Evolutionary conservation across 768 basidiomycete genomes (phyloP).

Genomic region (Boletus rubroflammeus): DNA sequence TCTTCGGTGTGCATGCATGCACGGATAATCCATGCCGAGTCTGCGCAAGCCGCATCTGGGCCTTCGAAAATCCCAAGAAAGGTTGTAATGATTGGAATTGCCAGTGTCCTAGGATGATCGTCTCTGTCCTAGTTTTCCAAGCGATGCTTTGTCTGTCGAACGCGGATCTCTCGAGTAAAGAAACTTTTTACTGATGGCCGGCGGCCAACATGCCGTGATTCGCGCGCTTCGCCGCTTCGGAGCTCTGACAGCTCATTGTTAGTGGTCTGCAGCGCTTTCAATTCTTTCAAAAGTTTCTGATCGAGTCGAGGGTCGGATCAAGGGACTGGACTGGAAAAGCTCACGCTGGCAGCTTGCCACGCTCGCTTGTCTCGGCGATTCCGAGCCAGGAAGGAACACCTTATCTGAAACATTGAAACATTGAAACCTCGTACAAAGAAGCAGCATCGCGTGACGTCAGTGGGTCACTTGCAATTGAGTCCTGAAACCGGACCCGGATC

Average conservation of each 20-base stretch:
- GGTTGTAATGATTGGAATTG: too few relatives aligned
- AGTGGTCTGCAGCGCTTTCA: not conserved
- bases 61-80: too few relatives aligned
- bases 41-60: too few relatives aligned
- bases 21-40: not conserved
- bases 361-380: not conserved
- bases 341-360: not conserved
- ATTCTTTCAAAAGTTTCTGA: not conserved
- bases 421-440: too few relatives aligned
- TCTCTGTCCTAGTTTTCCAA: not conserved
- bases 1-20: not conserved
- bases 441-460: not conserved
- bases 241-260: not conserved
- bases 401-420: too few relatives aligned
- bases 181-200: not conserved
- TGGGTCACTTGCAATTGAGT: not conserved
- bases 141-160: not conserved
- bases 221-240: not conserved
- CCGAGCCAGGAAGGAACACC: not conserved
- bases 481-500: not conserved
- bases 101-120: not conserved
- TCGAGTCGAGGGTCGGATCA: not conserved
- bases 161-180: too few relatives aligned
- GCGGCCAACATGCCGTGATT: not conserved
- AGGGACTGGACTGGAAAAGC: not conserved